A percentile compares a stretch with the other conserved stretches of the same genome.
phyloP scores from a whole-genome alignment of 176 grass and related monocot genomes.

The Oryza nivara region DNA sequence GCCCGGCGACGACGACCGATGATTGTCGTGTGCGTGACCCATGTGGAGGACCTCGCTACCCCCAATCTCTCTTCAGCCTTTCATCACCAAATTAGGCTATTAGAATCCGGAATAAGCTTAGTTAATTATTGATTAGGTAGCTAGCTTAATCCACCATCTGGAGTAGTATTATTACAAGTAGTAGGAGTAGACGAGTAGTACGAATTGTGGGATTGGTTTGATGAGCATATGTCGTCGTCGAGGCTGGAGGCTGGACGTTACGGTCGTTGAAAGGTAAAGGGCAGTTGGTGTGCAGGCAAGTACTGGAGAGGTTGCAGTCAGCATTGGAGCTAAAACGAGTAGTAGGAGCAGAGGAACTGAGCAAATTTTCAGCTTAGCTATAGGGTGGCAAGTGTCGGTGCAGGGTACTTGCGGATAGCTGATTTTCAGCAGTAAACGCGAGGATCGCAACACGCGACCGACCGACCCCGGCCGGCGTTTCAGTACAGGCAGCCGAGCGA shows the following conservation, averaged over 20 bases:
- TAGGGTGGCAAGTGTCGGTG: slow-evolving; percentile 29
- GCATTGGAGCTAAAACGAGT: not conserved
- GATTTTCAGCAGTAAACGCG: not conserved
- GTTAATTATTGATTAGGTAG: not conserved
- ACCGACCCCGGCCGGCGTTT: not conserved
- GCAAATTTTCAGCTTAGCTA: too few relatives aligned
- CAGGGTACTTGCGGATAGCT: not conserved
- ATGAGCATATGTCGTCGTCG: not conserved
- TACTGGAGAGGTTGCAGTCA: not conserved
- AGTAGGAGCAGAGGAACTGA: not conserved
- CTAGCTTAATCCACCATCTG: not conserved
- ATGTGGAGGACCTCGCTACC: not conserved
- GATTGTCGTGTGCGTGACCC: not conserved
- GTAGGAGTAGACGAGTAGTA: not conserved
- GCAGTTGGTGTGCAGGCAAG: not conserved
- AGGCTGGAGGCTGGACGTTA: not conserved
- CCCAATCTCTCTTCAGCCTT: too few relatives aligned
- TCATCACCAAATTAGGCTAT: not conserved
- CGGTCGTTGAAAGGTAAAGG: not conserved
- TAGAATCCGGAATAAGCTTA: not conserved
- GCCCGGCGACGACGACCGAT: slow-evolving; percentile 2
- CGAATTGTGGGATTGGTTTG: not conserved
- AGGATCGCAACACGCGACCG: slow-evolving; percentile 37
- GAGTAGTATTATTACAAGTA: not conserved
- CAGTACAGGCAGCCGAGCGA: not conserved